Conservation (phyloP, 139 green algal species). For the Coelastrella sp. region DNA sequence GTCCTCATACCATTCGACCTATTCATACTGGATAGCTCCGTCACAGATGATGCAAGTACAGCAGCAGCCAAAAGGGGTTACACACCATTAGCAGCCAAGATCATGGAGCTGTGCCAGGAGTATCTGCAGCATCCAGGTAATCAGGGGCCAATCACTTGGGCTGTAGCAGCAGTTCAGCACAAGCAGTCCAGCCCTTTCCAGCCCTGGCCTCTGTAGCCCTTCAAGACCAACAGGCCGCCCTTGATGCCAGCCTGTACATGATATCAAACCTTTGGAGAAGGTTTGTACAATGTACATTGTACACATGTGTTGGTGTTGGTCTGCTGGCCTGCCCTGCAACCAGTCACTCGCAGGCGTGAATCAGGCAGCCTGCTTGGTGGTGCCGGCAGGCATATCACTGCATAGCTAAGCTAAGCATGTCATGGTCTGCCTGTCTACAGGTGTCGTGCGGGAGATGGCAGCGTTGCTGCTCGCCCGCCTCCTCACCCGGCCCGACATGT, state of each 20-base stretch:
- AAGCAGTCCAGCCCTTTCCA: too few relatives aligned
- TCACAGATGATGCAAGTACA: neutral
- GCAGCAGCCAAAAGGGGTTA: constrained; percentile 39
- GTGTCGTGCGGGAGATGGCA: constrained; percentile 85
- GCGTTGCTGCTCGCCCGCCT: constrained; percentile 88
- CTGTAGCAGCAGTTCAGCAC: neutral
- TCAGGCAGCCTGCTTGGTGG: too few relatives aligned
- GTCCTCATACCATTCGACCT: constrained; percentile 97
- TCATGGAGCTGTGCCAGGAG: constrained; percentile 79
- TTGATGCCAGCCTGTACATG: too few relatives aligned
- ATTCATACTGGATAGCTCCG: constrained; percentile 79
- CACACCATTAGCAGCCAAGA: constrained; percentile 66
- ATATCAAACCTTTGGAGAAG: too few relatives aligned
- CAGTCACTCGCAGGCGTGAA: too few relatives aligned
- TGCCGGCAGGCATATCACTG: too few relatives aligned
- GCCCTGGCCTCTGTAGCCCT: too few relatives aligned
- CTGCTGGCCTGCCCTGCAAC: too few relatives aligned
- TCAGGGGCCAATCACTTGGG: neutral
- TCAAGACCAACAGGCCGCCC: too few relatives aligned
- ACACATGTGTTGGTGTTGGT: too few relatives aligned
- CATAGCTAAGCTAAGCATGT: too few relatives aligned
- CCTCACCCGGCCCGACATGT: constrained; percentile 92
- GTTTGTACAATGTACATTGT: too few relatives aligned
- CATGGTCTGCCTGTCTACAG: constrained; percentile 48
- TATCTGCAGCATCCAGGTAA: constrained; percentile 74